Evolutionary conservation across 1,284 basidiomycete genomes (phyloP).

Genomic region (Ganoderma leucocontextum): DNA sequence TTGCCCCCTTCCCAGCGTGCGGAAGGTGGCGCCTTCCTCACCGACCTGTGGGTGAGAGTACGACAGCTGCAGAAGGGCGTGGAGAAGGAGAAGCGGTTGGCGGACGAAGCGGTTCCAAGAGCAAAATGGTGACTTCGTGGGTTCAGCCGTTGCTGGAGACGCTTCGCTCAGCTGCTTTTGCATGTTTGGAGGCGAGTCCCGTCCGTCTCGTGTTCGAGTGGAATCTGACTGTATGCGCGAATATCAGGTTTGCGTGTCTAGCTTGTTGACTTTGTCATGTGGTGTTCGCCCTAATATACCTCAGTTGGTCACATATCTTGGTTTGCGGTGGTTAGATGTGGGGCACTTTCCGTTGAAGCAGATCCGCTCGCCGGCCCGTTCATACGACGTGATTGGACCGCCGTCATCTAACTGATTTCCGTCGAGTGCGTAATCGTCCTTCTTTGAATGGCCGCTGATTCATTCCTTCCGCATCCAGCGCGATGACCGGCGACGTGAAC

Average conservation of each 20-base stretch:
- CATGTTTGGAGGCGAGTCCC: not conserved
- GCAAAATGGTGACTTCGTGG: conserved; percentile 6
- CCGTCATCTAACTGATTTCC: not conserved
- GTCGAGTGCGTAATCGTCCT: not conserved
- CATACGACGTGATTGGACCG: not conserved
- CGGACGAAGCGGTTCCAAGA: conserved; percentile 21
- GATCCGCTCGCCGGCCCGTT: not conserved
- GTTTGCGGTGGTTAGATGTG: not conserved
- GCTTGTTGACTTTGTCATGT: not conserved
- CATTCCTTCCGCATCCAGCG: not conserved
- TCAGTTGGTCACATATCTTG: not conserved
- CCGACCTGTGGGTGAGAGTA: conserved; percentile 7
- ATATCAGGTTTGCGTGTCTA: not conserved
- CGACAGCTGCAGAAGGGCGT: conserved; percentile 14
- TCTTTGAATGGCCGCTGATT: not conserved
- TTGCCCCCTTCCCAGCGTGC: not conserved
- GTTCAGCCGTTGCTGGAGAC: not conserved
- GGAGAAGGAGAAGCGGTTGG: conserved; percentile 21
- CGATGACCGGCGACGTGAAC: not conserved
- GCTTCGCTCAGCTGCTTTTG: too few species aligned
- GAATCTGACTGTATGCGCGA: not conserved
- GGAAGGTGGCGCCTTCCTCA: not conserved
- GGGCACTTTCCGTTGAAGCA: not conserved
- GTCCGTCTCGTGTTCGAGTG: not conserved
- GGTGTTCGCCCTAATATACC: not conserved